A percentile compares a stretch with the other conserved stretches of the same genome.
Evolutionary conservation across 257 asterid species (phyloP).

Genomic region (Lantana camara): DNA sequence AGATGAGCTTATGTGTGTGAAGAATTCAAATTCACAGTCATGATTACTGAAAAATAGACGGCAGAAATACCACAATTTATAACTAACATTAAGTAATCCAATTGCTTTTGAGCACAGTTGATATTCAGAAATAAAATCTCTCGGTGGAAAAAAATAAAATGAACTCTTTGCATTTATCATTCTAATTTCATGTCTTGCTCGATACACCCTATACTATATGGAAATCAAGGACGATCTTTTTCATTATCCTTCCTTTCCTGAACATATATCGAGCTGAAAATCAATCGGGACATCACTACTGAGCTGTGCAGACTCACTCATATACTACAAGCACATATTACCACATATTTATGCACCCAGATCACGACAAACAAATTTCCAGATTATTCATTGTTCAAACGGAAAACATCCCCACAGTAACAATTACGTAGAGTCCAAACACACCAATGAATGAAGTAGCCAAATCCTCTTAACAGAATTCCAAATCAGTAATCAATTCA

Average conservation of each 20-base stretch:
- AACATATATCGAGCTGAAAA: constrained; percentile 10
- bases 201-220: background rate
- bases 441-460: background rate
- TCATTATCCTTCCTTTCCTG: background rate
- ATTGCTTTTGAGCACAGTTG: constrained; percentile 3
- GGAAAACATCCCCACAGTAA: constrained; percentile 2
- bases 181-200: background rate
- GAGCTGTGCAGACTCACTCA: background rate
- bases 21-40: constrained; percentile 14
- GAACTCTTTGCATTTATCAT: background rate
- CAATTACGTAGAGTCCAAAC: background rate
- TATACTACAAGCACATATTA: background rate
- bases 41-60: background rate
- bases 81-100: background rate
- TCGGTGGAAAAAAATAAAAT: background rate
- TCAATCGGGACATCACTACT: background rate
- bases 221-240: background rate
- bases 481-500: constrained; percentile 11
- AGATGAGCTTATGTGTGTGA: background rate
- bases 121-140: background rate
- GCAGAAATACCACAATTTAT: background rate
- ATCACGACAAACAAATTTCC: constrained; percentile 21
- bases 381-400: constrained; percentile 1
- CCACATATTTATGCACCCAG: constrained; percentile 20
- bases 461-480: constrained; percentile 7